Evolutionary conservation across 345 rosid species (phyloP).

Genomic region (Salix suchowensis): DNA sequence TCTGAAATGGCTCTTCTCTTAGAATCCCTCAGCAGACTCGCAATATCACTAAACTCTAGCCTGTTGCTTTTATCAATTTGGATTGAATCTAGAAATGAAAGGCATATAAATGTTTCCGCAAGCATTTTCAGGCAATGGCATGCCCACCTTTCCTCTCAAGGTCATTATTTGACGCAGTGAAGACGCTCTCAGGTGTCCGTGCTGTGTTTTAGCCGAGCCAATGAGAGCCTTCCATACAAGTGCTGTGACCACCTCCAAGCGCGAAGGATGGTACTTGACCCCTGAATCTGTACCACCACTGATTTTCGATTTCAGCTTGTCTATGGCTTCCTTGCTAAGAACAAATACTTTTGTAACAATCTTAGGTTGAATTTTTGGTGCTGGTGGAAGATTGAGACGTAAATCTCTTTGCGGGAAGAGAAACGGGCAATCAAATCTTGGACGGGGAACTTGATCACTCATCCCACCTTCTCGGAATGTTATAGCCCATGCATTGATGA

Average conservation of each 20-base stretch:
- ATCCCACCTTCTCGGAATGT: neutral
- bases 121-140: neutral
- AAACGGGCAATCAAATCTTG: neutral
- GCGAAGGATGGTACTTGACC: neutral
- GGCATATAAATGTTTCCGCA: neutral
- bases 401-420: neutral
- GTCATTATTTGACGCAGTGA: neutral
- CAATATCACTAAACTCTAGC: neutral
- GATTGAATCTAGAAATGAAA: neutral
- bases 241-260: neutral
- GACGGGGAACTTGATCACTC: neutral
- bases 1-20: neutral
- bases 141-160: neutral
- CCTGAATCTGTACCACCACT: neutral
- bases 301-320: neutral
- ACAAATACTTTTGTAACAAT: neutral
- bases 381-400: too few species aligned
- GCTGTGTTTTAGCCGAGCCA: neutral
- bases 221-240: neutral
- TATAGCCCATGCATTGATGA: neutral
- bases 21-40: neutral
- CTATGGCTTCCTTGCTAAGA: neutral
- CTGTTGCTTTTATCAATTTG: neutral
- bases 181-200: neutral
- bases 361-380: too few species aligned